Evolutionary conservation across 2,329 filamentous ascomycete genomes (phyloP).

Genomic region (Penicillium sp.): DNA sequence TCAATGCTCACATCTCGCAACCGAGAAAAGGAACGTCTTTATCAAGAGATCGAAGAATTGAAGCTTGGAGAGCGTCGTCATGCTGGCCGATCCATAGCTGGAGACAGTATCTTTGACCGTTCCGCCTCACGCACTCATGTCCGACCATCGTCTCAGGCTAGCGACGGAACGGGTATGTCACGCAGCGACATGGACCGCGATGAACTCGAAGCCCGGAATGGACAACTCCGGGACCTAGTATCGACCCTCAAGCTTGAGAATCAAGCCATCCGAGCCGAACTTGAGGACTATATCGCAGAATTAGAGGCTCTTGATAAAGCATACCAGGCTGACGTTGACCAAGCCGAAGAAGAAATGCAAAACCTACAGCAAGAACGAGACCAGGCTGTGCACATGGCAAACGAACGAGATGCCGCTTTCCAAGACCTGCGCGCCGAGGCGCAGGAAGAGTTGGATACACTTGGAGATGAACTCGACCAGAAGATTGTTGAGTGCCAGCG

Average conservation of each 20-base stretch:
- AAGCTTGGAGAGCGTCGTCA: constrained; percentile 82
- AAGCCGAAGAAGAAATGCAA: constrained; percentile 74
- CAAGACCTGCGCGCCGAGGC: constrained; percentile 56
- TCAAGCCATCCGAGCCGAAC: constrained; percentile 79
- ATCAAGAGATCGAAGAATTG: constrained; percentile 95
- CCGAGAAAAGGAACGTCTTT: constrained; percentile 88
- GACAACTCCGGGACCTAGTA: constrained; percentile 78
- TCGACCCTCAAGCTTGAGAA: constrained; percentile 85
- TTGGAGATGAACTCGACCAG: constrained; percentile 66
- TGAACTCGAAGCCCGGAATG: constrained; percentile 78
- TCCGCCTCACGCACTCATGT: constrained; percentile 81
- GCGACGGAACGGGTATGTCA: constrained; percentile 61
- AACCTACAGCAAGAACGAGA: constrained; percentile 80
- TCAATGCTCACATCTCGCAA: constrained; percentile 97
- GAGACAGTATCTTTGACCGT: constrained; percentile 91
- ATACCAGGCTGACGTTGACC: constrained; percentile 78
- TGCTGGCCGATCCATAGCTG: constrained; percentile 57
- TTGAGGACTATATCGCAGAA: constrained; percentile 76
- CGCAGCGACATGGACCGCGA: constrained; percentile 76
- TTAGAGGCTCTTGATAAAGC: constrained; percentile 70
- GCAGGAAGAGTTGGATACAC: constrained; percentile 56
- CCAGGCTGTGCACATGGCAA: constrained; percentile 73
- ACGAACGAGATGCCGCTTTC: constrained; percentile 56
- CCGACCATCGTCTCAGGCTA: constrained; percentile 71
- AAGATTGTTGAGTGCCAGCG: constrained; percentile 68